These are phyloP conservation scores for Basidiobolus meristosporus DNA, from an alignment of 371 early-diverging fungal genomes.

Conservation along the genomic window DNA sequence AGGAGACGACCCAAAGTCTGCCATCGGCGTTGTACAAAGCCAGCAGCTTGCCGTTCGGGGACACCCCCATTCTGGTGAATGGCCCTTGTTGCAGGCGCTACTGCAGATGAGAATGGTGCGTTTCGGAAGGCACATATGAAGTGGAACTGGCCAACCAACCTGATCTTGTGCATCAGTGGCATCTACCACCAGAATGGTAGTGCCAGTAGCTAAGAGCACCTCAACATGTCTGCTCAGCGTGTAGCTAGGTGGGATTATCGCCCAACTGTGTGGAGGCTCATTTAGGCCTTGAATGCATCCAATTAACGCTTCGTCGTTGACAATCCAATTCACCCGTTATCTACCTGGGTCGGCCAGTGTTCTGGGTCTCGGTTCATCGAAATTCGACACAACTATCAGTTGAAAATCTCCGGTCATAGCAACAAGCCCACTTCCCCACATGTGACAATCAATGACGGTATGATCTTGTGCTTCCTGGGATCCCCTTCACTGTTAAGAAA, in stretches of 20 bases:
- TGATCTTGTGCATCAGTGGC: slow-evolving; percentile 66
- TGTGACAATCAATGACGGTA: slow-evolving; percentile 61
- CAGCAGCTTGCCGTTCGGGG: slow-evolving; percentile 83
- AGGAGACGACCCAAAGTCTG: slow-evolving; percentile 80
- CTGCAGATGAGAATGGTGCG: not conserved
- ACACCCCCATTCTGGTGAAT: slow-evolving; percentile 66
- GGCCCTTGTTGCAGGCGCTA: slow-evolving; percentile 77
- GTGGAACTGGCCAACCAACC: slow-evolving; percentile 17
- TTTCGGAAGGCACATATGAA: not conserved
- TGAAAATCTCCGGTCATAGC: slow-evolving; percentile 67
- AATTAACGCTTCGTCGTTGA: not conserved
- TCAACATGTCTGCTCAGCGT: slow-evolving; percentile 79
- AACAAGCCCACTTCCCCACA: slow-evolving; percentile 79
- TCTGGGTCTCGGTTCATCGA: slow-evolving; percentile 68
- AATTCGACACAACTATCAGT: slow-evolving; percentile 61
- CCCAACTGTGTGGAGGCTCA: slow-evolving; percentile 66
- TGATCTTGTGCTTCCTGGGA: slow-evolving; percentile 66
- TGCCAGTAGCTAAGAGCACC: slow-evolving; percentile 56
- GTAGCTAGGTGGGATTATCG: slow-evolving; percentile 70
- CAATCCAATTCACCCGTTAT: not conserved
- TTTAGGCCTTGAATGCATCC: slow-evolving; percentile 19
- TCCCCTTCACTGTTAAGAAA: not conserved
- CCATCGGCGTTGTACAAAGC: slow-evolving; percentile 68
- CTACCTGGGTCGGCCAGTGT: slow-evolving; percentile 53
- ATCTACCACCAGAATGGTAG: slow-evolving; percentile 67